Evolutionary conservation across 164 flowering plant genomes (phyloP).

Genomic region (Vitis rupestris): DNA sequence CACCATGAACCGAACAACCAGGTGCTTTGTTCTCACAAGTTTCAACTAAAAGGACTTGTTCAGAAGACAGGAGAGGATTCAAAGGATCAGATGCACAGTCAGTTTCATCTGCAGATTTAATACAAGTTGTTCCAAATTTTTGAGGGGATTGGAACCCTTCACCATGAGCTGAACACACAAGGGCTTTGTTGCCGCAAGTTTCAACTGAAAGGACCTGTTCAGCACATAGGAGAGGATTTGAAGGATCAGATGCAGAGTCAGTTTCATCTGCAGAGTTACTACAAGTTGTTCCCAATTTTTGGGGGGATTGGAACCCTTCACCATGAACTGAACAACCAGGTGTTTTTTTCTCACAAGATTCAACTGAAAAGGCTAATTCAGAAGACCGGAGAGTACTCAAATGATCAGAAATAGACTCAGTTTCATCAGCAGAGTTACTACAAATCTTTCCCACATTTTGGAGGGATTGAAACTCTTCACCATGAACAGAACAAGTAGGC

Average conservation of each 20-base stretch:
- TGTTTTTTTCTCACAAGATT: too few relatives aligned
- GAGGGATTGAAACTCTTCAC: background rate
- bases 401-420: slow-evolving; percentile 9
- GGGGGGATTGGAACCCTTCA: background rate
- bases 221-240: too few relatives aligned
- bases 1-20: background rate
- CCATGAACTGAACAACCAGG: background rate
- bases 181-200: too few relatives aligned
- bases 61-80: too few relatives aligned
- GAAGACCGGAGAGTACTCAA: too few relatives aligned
- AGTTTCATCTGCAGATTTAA: slow-evolving; percentile 4
- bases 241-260: slow-evolving; percentile 4
- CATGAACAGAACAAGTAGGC: background rate
- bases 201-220: too few relatives aligned
- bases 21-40: too few relatives aligned
- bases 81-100: slow-evolving; percentile 4
- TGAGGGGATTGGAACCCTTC: background rate
- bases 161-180: too few relatives aligned
- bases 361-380: too few relatives aligned
- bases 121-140: background rate
- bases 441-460: background rate
- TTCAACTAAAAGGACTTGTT: too few relatives aligned
- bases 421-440: slow-evolving; percentile 1
- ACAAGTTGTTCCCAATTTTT: background rate
- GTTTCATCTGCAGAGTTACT: slow-evolving; percentile 1